Evolutionary conservation across 345 rosid genomes (phyloP).

Genomic region (Acer campestre): DNA sequence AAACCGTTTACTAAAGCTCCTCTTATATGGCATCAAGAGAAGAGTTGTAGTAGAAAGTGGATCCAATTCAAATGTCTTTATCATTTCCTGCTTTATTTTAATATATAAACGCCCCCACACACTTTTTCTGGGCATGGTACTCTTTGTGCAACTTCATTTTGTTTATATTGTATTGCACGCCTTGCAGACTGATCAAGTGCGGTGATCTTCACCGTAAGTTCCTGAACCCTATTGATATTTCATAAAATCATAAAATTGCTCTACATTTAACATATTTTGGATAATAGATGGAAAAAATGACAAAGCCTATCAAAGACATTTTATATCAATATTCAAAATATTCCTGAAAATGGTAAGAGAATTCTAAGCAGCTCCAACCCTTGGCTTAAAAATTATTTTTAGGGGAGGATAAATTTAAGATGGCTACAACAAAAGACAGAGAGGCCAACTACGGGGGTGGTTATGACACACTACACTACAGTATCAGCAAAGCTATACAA

Average conservation of each 20-base stretch:
- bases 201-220: neutral
- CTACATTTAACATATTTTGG: too few relatives aligned
- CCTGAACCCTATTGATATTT: neutral
- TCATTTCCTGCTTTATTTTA: neutral
- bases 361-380: neutral
- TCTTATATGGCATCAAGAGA: neutral
- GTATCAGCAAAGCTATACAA: constrained; percentile 47
- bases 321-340: neutral
- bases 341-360: neutral
- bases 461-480: constrained; percentile 17
- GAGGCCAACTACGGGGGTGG: neutral
- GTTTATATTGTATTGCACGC: neutral
- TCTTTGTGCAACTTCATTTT: constrained; percentile 13
- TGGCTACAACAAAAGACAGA: constrained; percentile 3
- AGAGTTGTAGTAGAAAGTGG: neutral
- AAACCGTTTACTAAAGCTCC: neutral
- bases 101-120: neutral
- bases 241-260: too few relatives aligned
- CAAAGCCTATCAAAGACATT: neutral
- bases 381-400: neutral
- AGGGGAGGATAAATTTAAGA: neutral
- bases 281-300: too few relatives aligned
- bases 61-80: constrained; percentile 3
- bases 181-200: neutral
- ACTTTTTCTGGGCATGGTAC: neutral